Percentiles rank a stretch among this genome's conserved stretches.
Conservation (phyloP, 306 rosid genomes). For the Hippophae rhamnoides region DNA sequence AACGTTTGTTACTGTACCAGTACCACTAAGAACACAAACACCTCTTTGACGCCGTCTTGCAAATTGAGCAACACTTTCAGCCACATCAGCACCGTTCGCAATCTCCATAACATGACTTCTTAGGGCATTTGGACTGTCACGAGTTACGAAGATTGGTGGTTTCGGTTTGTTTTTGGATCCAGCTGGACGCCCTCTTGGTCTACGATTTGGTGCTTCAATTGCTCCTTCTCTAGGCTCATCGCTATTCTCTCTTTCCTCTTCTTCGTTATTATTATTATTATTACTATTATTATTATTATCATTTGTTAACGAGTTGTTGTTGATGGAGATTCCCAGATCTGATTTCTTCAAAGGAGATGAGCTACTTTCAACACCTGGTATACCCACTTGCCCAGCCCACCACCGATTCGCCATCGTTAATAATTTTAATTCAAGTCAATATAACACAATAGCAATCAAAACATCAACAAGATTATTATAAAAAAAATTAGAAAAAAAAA, state of each 20-base stretch:
- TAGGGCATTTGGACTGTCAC: conserved; percentile 89
- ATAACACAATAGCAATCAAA: not conserved
- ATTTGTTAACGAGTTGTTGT: conserved; percentile 15
- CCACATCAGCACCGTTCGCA: conserved; percentile 54
- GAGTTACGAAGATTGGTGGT: conserved; percentile 63
- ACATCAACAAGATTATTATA: too few relatives aligned
- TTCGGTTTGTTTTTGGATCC: conserved; percentile 79
- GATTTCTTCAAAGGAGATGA: conserved; percentile 43
- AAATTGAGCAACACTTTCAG: conserved; percentile 52
- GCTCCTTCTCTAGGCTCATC: conserved; percentile 74
- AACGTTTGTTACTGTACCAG: conserved; percentile 61
- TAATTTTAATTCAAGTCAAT: not conserved
- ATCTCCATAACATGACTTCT: conserved; percentile 84
- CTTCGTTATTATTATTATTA: conserved; percentile 24
- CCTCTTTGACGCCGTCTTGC: conserved; percentile 65
- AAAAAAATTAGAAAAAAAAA: too few relatives aligned
- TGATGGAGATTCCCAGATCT: conserved; percentile 71
- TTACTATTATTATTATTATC: conserved; percentile 18
- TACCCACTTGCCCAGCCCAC: conserved; percentile 67
- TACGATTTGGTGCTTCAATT: conserved; percentile 34
- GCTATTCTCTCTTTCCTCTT: conserved; percentile 51
- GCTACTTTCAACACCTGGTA: conserved; percentile 33
- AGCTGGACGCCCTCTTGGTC: conserved; percentile 63
- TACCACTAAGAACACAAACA: conserved; percentile 55
- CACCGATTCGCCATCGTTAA: conserved; percentile 64